Percentiles rank a stretch among this genome's conserved stretches.
These are phyloP conservation scores for Xylaria scruposa DNA, from an alignment of 495 filamentous ascomycete species.

Conservation along the genomic window DNA sequence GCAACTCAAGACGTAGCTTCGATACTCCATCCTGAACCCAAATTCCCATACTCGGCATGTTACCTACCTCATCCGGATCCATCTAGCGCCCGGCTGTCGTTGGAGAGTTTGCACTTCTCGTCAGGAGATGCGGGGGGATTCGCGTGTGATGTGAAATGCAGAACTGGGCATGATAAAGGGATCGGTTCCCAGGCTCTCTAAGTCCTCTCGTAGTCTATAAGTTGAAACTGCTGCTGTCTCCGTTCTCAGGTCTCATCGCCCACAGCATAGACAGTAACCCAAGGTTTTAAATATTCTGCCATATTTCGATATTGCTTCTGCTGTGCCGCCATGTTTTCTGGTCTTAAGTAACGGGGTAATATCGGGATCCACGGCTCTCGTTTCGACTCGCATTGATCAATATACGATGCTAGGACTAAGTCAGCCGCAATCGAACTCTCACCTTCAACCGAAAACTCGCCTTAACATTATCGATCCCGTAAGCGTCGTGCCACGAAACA, in stretches of 20 bases:
- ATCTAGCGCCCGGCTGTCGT: constrained; percentile 11
- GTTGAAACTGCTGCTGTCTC: background rate
- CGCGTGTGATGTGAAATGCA: constrained; percentile 20
- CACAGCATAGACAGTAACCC: background rate
- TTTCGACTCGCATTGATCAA: background rate
- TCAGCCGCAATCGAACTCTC: constrained; percentile 9
- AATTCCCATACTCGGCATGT: background rate
- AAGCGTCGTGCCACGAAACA: background rate
- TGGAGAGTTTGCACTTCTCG: constrained; percentile 8
- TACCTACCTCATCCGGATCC: constrained; percentile 4
- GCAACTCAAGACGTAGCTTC: background rate
- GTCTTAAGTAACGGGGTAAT: background rate
- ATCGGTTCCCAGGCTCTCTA: background rate
- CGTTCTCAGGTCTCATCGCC: background rate
- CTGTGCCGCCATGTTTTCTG: background rate
- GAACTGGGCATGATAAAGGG: constrained; percentile 17
- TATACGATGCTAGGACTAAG: background rate
- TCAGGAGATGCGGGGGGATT: constrained; percentile 2
- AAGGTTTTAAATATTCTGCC: background rate
- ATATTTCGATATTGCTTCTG: background rate
- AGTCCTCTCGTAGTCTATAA: background rate
- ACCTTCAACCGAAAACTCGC: background rate
- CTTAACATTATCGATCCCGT: background rate
- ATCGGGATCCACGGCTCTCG: background rate
- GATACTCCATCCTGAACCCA: background rate